phyloP scores from a whole-genome alignment of 1,284 basidiomycete genomes.

The Papiliotrema flavescens region DNA sequence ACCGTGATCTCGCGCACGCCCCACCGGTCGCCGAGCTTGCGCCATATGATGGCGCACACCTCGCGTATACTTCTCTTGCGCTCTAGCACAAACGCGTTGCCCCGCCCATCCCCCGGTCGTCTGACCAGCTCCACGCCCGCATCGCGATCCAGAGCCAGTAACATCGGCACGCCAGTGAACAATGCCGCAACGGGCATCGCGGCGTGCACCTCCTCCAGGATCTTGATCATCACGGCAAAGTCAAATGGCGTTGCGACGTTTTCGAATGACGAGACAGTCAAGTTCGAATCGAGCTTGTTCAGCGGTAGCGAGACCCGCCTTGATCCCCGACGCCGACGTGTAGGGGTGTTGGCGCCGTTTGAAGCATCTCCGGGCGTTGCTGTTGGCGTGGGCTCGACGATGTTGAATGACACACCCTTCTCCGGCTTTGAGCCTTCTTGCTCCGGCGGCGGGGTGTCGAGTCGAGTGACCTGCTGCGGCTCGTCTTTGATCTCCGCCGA shows the following conservation, averaged over 20 bases:
- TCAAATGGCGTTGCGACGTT: conserved; percentile 62
- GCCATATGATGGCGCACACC: conserved; percentile 64
- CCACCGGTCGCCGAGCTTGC: conserved; percentile 68
- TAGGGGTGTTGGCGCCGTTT: conserved; percentile 14
- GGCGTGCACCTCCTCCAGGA: conserved; percentile 66
- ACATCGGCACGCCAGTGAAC: conserved; percentile 76
- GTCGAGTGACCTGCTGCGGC: neutral
- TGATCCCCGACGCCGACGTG: conserved; percentile 17
- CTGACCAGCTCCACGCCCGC: conserved; percentile 50
- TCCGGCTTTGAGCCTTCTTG: conserved; percentile 5
- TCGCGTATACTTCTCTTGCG: conserved; percentile 61
- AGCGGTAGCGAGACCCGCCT: conserved; percentile 50
- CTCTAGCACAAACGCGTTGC: conserved; percentile 38
- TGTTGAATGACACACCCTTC: conserved; percentile 37
- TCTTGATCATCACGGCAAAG: conserved; percentile 67
- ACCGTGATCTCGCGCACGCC: conserved; percentile 57
- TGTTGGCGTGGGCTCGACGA: conserved; percentile 27
- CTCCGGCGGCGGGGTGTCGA: neutral
- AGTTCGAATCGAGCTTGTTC: conserved; percentile 52
- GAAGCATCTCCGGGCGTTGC: conserved; percentile 12
- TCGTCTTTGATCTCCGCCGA: neutral
- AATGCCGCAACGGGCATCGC: conserved; percentile 69
- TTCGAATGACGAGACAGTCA: conserved; percentile 28
- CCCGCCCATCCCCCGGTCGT: conserved; percentile 48
- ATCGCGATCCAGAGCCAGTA: conserved; percentile 67